A percentile compares a stretch with the other conserved stretches of the same genome.
Evolutionary conservation across 1,139 yeast genomes (phyloP).

Genomic region (Taphrina communis): DNA sequence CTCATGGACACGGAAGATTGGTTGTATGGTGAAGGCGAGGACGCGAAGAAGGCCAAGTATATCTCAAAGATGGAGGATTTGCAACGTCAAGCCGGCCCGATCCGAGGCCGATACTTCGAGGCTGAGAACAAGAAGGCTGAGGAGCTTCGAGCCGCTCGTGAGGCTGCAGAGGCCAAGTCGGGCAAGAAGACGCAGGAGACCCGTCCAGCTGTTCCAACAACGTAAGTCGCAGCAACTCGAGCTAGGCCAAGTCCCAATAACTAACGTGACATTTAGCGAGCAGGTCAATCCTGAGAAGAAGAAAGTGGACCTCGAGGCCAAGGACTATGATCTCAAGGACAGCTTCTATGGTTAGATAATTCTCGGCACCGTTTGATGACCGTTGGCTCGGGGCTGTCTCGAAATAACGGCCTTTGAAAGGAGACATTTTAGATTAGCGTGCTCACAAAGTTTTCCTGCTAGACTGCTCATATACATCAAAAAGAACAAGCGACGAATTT

Average conservation of each 20-base stretch:
- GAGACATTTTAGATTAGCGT: background rate
- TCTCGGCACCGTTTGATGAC: background rate
- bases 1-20: constrained; percentile 92
- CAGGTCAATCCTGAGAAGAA: constrained; percentile 38
- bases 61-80: constrained; percentile 98
- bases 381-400: no score
- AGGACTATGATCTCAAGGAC: constrained; percentile 39
- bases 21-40: constrained; percentile 97
- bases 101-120: constrained; percentile 92
- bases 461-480: no score
- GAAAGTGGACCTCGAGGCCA: constrained; percentile 39
- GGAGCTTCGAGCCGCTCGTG: constrained; percentile 54
- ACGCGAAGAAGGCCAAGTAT: constrained; percentile 93
- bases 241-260: constrained; percentile 31
- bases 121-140: constrained; percentile 93
- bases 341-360: constrained; percentile 7
- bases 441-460: background rate
- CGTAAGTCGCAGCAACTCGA: constrained; percentile 25
- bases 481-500: no score
- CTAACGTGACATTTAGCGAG: constrained; percentile 16
- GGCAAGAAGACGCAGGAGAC: constrained; percentile 36
- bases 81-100: constrained; percentile 90
- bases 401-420: no score
- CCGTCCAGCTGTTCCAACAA: constrained; percentile 36
- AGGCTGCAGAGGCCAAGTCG: constrained; percentile 31